Evolutionary conservation across 495 filamentous ascomycete genomes (phyloP).

Genomic region (Echria macrotheca): DNA sequence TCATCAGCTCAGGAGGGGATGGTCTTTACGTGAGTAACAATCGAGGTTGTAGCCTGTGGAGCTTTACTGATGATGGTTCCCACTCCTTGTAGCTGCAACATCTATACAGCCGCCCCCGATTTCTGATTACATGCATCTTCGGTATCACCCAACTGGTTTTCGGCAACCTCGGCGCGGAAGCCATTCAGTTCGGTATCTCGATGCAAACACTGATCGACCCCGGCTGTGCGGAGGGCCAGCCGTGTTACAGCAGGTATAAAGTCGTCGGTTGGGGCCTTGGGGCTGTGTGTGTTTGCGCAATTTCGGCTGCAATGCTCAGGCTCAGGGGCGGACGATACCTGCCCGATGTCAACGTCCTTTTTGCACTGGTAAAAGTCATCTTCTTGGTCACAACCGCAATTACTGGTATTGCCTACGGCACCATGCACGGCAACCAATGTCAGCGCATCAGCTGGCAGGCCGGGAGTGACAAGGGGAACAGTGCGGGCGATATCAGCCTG

Average conservation of each 20-base stretch:
- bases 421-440: background rate
- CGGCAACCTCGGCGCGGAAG: background rate
- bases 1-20: background rate
- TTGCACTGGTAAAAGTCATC: background rate
- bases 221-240: background rate
- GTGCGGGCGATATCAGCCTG: constrained; percentile 8
- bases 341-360: background rate
- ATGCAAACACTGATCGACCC: background rate
- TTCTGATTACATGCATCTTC: constrained; percentile 1
- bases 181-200: background rate
- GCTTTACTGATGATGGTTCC: background rate
- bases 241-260: background rate
- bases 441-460: constrained; percentile 3
- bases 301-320: constrained; percentile 4
- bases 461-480: background rate
- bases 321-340: background rate
- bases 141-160: background rate
- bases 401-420: constrained; percentile 26
- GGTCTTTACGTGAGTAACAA: background rate
- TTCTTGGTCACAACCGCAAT: constrained; percentile 27
- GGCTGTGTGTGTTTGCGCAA: background rate
- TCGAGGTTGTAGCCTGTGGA: background rate
- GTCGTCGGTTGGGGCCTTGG: background rate
- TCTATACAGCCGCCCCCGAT: background rate
- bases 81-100: constrained; percentile 5